Evolutionary conservation across 768 basidiomycete genomes (phyloP).

Genomic region (Xanthoconium stramineum): DNA sequence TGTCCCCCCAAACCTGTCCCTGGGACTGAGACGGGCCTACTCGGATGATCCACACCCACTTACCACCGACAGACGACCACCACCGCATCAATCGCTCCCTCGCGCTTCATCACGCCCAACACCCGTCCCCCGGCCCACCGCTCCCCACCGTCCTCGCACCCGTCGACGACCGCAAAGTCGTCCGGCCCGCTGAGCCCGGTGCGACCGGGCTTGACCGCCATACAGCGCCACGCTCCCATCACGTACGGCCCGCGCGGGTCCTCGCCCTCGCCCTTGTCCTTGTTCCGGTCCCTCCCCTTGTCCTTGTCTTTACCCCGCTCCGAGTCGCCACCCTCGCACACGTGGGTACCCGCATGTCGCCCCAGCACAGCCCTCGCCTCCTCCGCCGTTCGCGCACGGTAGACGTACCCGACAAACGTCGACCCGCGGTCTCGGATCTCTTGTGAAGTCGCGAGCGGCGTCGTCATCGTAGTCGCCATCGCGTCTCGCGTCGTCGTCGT

Average conservation of each 20-base stretch:
- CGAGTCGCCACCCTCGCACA: too few relatives aligned
- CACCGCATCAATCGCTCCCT: slow-evolving; percentile 71
- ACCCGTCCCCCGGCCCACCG: slow-evolving; percentile 64
- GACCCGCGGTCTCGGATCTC: slow-evolving; percentile 77
- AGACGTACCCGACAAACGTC: slow-evolving; percentile 64
- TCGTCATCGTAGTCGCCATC: neutral
- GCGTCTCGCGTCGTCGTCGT: neutral
- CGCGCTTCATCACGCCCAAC: slow-evolving; percentile 64
- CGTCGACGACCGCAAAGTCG: slow-evolving; percentile 66
- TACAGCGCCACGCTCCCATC: slow-evolving; percentile 77
- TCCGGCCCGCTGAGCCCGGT: slow-evolving; percentile 69
- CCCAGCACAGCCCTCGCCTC: slow-evolving; percentile 40
- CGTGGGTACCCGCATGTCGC: neutral
- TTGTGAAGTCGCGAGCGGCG: slow-evolving; percentile 48
- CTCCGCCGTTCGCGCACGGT: slow-evolving; percentile 28
- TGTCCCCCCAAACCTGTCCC: slow-evolving; percentile 77
- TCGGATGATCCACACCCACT: neutral
- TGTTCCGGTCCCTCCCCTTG: slow-evolving; percentile 41
- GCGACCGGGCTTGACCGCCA: slow-evolving; percentile 62
- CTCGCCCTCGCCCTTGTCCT: neutral
- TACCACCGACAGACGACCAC: slow-evolving; percentile 76
- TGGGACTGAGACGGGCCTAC: neutral
- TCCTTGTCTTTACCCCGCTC: neutral
- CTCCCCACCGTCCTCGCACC: slow-evolving; percentile 76
- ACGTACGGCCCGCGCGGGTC: slow-evolving; percentile 48